Percentiles rank a stretch among this genome's conserved stretches.
phyloP scores from a whole-genome alignment of 768 basidiomycete genomes.

The Auriscalpium microsporum region DNA sequence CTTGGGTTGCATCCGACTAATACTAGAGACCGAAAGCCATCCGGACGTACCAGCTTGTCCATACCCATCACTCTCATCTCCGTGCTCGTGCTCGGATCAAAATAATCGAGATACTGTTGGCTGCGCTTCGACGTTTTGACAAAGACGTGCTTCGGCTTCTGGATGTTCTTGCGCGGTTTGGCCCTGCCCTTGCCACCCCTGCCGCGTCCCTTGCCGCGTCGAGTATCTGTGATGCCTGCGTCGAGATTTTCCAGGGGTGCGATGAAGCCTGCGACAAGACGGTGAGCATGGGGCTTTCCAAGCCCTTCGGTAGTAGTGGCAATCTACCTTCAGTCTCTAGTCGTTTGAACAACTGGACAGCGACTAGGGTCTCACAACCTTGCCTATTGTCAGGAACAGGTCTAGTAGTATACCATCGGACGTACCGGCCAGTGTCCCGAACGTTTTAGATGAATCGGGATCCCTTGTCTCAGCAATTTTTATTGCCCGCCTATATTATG shows the following conservation, averaged over 20 bases:
- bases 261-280: slow-evolving; percentile 45
- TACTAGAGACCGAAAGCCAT: background rate
- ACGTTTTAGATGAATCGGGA: slow-evolving; percentile 36
- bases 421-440: slow-evolving; percentile 55
- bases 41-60: slow-evolving; percentile 41
- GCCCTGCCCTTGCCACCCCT: slow-evolving; percentile 19
- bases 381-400: background rate
- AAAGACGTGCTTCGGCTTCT: slow-evolving; percentile 53
- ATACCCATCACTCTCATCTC: slow-evolving; percentile 59
- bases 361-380: slow-evolving; percentile 48
- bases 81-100: slow-evolving; percentile 48
- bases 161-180: slow-evolving; percentile 43
- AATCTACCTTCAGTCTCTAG: slow-evolving; percentile 60
- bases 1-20: background rate
- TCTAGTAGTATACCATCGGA: background rate
- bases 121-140: slow-evolving; percentile 37
- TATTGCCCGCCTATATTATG: slow-evolving; percentile 48
- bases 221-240: slow-evolving; percentile 34
- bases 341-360: slow-evolving; percentile 56
- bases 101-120: slow-evolving; percentile 55
- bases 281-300: background rate
- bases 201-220: slow-evolving; percentile 29
- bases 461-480: slow-evolving; percentile 52
- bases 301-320: background rate
- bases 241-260: slow-evolving; percentile 35